A percentile compares a stretch with the other conserved stretches of the same genome.
Evolutionary conservation across 2,329 filamentous ascomycete genomes (phyloP).

Genomic region (Tolypocladium ophioglossoides): DNA sequence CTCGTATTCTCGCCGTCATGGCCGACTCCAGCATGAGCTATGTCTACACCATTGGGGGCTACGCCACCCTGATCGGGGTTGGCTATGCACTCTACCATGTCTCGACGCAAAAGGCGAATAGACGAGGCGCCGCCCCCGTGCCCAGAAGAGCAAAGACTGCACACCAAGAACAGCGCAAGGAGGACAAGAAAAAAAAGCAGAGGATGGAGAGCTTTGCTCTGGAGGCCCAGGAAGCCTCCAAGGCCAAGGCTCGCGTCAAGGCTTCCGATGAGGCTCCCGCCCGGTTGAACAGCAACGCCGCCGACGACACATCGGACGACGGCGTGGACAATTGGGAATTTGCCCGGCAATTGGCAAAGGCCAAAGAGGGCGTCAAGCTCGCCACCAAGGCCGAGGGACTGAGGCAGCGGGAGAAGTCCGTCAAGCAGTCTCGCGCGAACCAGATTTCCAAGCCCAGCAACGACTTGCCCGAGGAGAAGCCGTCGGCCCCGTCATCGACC

Average conservation of each 20-base stretch:
- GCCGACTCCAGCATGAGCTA: constrained; percentile 21
- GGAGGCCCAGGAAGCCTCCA: constrained; percentile 24
- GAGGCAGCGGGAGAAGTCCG: constrained; percentile 57
- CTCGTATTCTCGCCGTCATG: constrained; percentile 13
- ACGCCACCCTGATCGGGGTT: constrained; percentile 24
- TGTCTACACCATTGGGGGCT: constrained; percentile 25
- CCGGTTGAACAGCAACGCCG: constrained; percentile 12
- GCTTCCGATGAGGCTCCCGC: constrained; percentile 15
- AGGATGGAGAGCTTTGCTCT: constrained; percentile 30
- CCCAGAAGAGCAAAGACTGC: constrained; percentile 18
- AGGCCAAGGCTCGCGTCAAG: constrained; percentile 23
- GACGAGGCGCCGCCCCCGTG: constrained; percentile 14
- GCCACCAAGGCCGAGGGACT: constrained; percentile 40
- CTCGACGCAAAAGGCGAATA: constrained; percentile 23
- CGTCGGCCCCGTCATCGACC: constrained; percentile 53
- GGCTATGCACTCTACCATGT: constrained; percentile 24
- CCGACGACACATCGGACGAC: constrained; percentile 40
- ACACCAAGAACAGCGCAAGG: constrained; percentile 24
- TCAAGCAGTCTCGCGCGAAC: constrained; percentile 57
- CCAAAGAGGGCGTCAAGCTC: constrained; percentile 59
- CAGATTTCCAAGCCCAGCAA: constrained; percentile 30
- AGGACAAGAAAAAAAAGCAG: constrained; percentile 35
- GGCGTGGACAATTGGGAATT: constrained; percentile 64
- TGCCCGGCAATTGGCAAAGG: constrained; percentile 59
- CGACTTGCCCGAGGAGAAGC: constrained; percentile 27